Conservation (phyloP, 495 filamentous ascomycete genomes). For the Staphylotrichum tortipilum region DNA sequence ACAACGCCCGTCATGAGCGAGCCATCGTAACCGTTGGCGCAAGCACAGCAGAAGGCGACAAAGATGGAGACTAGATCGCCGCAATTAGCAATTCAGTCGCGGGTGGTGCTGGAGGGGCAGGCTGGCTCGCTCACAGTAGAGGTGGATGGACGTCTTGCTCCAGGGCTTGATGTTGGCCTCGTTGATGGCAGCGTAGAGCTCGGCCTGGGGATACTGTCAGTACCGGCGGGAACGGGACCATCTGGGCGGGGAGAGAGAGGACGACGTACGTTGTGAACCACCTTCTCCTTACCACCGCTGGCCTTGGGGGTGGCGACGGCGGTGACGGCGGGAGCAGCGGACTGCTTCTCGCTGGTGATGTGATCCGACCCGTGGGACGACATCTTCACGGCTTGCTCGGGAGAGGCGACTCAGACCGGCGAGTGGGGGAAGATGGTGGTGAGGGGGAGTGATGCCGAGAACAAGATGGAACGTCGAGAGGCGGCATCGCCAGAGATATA, state of each 20-base stretch:
- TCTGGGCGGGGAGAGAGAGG: not conserved
- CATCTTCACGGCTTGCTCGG: slow-evolving; percentile 16
- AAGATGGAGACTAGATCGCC: slow-evolving; percentile 26
- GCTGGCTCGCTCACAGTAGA: slow-evolving; percentile 44
- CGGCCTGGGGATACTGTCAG: slow-evolving; percentile 35
- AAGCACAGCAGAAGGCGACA: slow-evolving; percentile 42
- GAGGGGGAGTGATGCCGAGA: slow-evolving; percentile 2
- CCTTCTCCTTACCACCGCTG: slow-evolving; percentile 36
- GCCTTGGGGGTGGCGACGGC: slow-evolving; percentile 15
- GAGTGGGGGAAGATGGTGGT: not conserved
- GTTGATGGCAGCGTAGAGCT: slow-evolving; percentile 48
- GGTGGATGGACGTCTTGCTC: slow-evolving; percentile 45
- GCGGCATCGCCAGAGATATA: slow-evolving; percentile 1
- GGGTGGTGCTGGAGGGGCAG: too few relatives aligned
- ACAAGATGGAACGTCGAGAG: not conserved
- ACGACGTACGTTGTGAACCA: slow-evolving; percentile 44
- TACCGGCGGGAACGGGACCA: not conserved
- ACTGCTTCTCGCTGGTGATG: slow-evolving; percentile 19
- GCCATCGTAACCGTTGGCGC: slow-evolving; percentile 45
- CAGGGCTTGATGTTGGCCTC: slow-evolving; percentile 47
- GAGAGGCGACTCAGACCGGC: too few relatives aligned
- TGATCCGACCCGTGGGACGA: slow-evolving; percentile 26
- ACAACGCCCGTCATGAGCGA: slow-evolving; percentile 39
- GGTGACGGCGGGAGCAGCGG: slow-evolving; percentile 7
- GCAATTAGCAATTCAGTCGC: not conserved